Evolutionary conservation across 2,329 filamentous ascomycete species (phyloP), one percentile per base, ranked within the genome.

Genomic region (Trichoderma atroviride): DNA sequence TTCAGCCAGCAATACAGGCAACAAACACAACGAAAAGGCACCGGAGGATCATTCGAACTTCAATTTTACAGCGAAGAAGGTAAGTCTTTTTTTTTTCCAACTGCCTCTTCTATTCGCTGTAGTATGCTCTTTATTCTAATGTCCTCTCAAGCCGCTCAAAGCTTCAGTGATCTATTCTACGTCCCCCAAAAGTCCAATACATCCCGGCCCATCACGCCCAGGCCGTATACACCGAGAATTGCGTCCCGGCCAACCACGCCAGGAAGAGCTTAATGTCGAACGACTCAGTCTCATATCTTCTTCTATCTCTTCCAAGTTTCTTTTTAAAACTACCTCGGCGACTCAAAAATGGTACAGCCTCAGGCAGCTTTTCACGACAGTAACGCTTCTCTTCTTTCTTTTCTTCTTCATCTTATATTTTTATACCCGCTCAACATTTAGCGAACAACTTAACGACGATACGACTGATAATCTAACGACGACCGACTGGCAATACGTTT

Each of bases 1-100:
- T 89, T 90, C 75, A 87, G 84, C 73, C 78, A 83, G n/a, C 77
- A 81, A 1, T 90, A 89, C 72, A 81, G 82, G 9, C 83, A 87
- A 70, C 81, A 83, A 66, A 80, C 81, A 58, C 85, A 87, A 77
- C 83, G 87, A 5, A 82, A 82, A 61, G 84, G 83, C 57, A 80
- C 78, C 56, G 74, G 77, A 2, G 83, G 83, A 6, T 81, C 82
- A 0, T 88, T 87, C 69, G 83, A 88, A 75, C 81, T 88, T 13
- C 74, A 80, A 31, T 88, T 88, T 73, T 75, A 80, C 33, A 80
- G 76, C 40, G 81, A 82, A 52, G 78, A 82, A 72, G 80, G 81
- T 81, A 66, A n/a, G n/a, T n/a, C n/a, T n/a, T n/a, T n/a, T n/a
- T n/a, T n/a, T n/a, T n/a, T n/a, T n/a, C n/a, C n/a, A n/a, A n/a